A percentile compares a stretch with the other conserved stretches of the same genome.
Evolutionary conservation across 2,329 filamentous ascomycete species (phyloP).

Genomic region (Venturia pyrina): DNA sequence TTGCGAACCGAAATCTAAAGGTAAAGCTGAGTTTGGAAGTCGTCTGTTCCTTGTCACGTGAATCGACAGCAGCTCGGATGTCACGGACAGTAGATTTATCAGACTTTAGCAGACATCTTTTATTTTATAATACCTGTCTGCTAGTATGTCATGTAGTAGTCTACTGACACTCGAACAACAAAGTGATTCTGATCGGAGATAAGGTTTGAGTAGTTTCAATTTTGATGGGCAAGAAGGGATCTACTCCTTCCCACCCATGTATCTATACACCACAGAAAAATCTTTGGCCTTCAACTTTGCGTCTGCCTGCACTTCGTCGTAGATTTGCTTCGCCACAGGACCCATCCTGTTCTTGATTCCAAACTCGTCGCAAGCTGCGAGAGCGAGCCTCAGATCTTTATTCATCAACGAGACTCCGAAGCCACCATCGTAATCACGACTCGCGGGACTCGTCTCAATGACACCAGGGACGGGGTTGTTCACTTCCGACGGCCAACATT

Average conservation of each 20-base stretch:
- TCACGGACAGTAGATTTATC: too few species aligned
- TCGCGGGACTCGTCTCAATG: slow-evolving; percentile 63
- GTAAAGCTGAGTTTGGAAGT: too few species aligned
- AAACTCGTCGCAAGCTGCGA: slow-evolving; percentile 35
- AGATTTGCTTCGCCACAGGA: slow-evolving; percentile 34
- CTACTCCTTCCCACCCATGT: slow-evolving; percentile 35
- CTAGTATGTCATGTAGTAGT: too few species aligned
- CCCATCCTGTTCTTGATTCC: slow-evolving; percentile 37
- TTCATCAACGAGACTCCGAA: slow-evolving; percentile 41
- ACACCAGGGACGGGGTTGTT: slow-evolving; percentile 93
- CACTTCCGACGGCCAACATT: slow-evolving; percentile 89
- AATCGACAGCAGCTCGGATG: too few species aligned
- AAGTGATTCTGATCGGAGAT: too few species aligned
- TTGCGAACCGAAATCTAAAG: too few species aligned
- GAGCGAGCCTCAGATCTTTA: slow-evolving; percentile 40
- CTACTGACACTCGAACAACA: too few species aligned
- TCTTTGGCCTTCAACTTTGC: slow-evolving; percentile 38
- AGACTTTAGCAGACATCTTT: too few species aligned
- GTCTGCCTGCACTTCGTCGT: slow-evolving; percentile 33
- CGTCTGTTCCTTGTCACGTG: too few species aligned
- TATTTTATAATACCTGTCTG: too few species aligned
- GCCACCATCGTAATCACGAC: slow-evolving; percentile 53
- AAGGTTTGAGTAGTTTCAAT: too few species aligned
- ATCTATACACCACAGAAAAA: slow-evolving; percentile 41
- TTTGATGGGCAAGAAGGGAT: too few species aligned